Evolutionary conservation across 345 rosid genomes (phyloP).

Genomic region (Euphorbia peplus): DNA sequence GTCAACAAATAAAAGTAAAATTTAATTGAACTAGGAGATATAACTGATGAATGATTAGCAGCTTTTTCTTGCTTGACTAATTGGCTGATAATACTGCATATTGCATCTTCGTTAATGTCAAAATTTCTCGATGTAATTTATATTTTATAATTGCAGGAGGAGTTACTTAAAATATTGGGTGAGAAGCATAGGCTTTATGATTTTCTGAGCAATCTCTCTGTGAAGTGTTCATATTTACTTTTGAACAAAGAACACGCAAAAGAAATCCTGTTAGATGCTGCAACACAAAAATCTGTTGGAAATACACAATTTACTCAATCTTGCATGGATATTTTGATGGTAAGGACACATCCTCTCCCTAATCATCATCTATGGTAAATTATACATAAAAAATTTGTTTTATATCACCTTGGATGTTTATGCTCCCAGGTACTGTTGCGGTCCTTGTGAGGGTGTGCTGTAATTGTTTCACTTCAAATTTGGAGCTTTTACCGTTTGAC

Average conservation of each 20-base stretch:
- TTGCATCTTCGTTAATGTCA: not conserved
- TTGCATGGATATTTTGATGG: slow-evolving; percentile 93
- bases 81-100: not conserved
- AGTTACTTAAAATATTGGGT: slow-evolving; percentile 82
- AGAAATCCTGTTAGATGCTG: slow-evolving; percentile 66
- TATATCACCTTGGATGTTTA: not conserved
- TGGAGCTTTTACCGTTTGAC: not conserved
- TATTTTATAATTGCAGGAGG: slow-evolving; percentile 59
- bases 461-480: not conserved
- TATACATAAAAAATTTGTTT: not conserved
- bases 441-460: not conserved
- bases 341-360: slow-evolving; percentile 33
- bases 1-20: not conserved
- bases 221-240: slow-evolving; percentile 83
- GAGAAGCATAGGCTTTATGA: slow-evolving; percentile 85
- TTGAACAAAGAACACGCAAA: slow-evolving; percentile 88
- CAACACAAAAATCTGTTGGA: slow-evolving; percentile 58
- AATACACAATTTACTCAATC: slow-evolving; percentile 46
- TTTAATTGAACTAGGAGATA: not conserved
- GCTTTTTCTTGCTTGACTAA: not conserved
- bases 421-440: not conserved
- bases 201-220: slow-evolving; percentile 68
- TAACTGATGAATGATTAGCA: not conserved
- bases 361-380: not conserved
- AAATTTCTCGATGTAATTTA: not conserved